Base-by-base conservation (phyloP, 331 rosid species). In the Malus hybrid region DNA sequence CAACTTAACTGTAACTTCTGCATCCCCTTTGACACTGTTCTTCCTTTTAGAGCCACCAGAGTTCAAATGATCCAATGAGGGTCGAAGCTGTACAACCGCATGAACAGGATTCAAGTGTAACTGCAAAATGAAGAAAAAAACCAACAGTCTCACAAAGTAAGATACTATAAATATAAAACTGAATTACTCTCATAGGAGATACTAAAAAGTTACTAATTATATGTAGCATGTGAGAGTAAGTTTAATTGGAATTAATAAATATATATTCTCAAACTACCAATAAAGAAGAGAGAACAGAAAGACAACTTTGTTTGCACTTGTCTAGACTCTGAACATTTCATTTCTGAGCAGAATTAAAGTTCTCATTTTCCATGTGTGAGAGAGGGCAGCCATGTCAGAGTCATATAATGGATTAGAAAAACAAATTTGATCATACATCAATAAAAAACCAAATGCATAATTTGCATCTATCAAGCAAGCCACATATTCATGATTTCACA, bases 51-150 rank as follows among this genome's bases (percentile, higher is more conserved):
- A 83, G 31, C 88, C 86, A 78, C 83, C 88, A 68, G 93, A 66
- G 48, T 82, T 74, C 7, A 90, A 82, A 87, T 93, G 90, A 29
- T 78, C 87, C 50, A 84, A 78, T 68, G 95, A 86, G 55, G 95
- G 93, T 54, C 96, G 90, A 73, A 94, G 96, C 89, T 93, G 98
- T 57, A 80, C 89, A 75, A 85, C 86, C 83, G 95, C 84, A 76
- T 88, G 85, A 73, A 91, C 56, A 74, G 96, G 93, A 85, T 91
- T 95, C 85, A 94, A 80, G 88, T 90, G 96, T 79, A 94, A 82
- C 99, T 94, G 99, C 96, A 87, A 71, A 66, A 81, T 55, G 54
- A 79, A 85, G 57, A 75, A 78, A 74, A 63, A 73, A 10, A 61
- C 59, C 48, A 62, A 79, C 11, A 22, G 69, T 29, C 63, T 44